phyloP scores from a whole-genome alignment of 495 filamentous ascomycete genomes.

The Aspergillus olivimuriae region DNA sequence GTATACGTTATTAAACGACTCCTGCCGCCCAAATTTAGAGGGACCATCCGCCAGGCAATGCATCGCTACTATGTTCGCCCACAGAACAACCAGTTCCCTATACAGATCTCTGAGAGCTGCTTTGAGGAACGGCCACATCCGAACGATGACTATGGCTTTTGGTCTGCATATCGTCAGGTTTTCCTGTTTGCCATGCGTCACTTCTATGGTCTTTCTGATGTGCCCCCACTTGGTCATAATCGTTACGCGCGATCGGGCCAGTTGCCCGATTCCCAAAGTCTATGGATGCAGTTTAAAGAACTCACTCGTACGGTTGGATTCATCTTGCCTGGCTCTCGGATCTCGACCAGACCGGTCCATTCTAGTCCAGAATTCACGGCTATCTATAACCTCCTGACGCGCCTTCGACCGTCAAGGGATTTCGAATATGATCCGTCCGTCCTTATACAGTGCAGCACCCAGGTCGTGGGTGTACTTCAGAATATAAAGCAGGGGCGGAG shows the following conservation, averaged over 20 bases:
- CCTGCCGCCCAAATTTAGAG: slow-evolving; percentile 14
- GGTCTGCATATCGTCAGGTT: slow-evolving; percentile 14
- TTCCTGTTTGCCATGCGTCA: slow-evolving; percentile 19
- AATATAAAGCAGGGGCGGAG: neutral
- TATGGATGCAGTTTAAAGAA: slow-evolving; percentile 7
- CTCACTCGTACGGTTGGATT: slow-evolving; percentile 2
- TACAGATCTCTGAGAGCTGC: slow-evolving; percentile 8
- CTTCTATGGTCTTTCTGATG: slow-evolving; percentile 12
- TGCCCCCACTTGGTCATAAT: slow-evolving; percentile 1
- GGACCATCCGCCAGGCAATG: slow-evolving; percentile 13
- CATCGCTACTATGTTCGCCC: slow-evolving; percentile 8
- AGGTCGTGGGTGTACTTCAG: neutral
- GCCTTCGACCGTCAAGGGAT: slow-evolving; percentile 6
- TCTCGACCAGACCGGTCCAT: too few relatives aligned
- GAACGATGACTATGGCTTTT: slow-evolving; percentile 4
- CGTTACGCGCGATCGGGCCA: neutral
- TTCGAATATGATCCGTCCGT: slow-evolving; percentile 10
- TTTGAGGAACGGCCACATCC: slow-evolving; percentile 1
- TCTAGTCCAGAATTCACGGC: slow-evolving; percentile 1
- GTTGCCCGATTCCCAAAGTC: slow-evolving; percentile 1
- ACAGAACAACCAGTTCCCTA: neutral
- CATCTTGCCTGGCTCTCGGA: neutral
- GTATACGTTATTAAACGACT: slow-evolving; percentile 19
- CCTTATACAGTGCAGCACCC: slow-evolving; percentile 1
- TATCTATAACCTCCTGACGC: slow-evolving; percentile 1